Base-by-base conservation (phyloP, 2,329 filamentous ascomycete species). In the Fusarium concolor region DNA sequence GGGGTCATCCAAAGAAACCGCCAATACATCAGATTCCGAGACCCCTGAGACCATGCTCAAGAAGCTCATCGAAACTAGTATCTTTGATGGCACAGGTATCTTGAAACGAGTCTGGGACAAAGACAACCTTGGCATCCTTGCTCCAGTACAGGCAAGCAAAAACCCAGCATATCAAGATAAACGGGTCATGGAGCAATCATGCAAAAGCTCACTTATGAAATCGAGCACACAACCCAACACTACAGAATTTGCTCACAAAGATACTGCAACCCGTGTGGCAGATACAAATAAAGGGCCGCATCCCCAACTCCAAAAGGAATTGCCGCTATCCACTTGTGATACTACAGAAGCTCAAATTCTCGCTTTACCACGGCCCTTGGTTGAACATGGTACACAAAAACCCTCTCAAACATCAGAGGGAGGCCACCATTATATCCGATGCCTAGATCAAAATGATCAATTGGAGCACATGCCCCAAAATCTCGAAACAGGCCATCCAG, bases 61-160 rank as follows among this genome's bases (percentile, higher is more conserved):
- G 35, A 67, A 50, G 11, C 61, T 74, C 17, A 38, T 71, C 18
- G 17, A 64, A 17, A 71, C 71, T 26, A 58, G 70, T n/a, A 46
- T 74, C 5, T 72, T 67, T 26, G 43, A 67, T 31, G 69, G 51
- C 10, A 73, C 62, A 17, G 39, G 42, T 7, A 47, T 67, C 12
- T 12, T 58, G 6, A 18, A n/a, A 10, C 15, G 38, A 24, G n/a
- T 33, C 12, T 24, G 17, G 6, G n/a, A 41, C 10, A 12, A 44
- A 20, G 37, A n/a, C 24, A 29, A 15, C 12, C 12, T 17, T 26
- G 24, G 17, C 12, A 29, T 14, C 10, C 11, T 24, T 52, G 18
- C 18, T 22, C 14, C n/a, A 33, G 7, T 24, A 18, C 10, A 26
- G 17, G 11, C n/a, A 44, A 28, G 15, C 14, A 51, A 39, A 14